Evolutionary conservation across 345 rosid genomes (phyloP).

Genomic region (Orychophragmus violaceus): DNA sequence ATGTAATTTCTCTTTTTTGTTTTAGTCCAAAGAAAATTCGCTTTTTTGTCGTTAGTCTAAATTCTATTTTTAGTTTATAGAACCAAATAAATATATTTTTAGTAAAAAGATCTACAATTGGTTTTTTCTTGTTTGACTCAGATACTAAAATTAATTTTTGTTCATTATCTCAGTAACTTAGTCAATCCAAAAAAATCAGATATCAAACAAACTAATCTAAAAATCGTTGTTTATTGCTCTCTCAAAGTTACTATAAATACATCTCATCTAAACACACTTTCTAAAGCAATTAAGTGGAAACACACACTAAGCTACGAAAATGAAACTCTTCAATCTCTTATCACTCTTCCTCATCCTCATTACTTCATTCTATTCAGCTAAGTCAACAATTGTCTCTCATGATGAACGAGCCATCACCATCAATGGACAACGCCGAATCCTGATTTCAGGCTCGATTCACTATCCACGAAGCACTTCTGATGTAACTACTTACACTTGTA

Average conservation of each 20-base stretch:
- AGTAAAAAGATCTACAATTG: neutral
- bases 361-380: neutral
- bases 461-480: slow-evolving; percentile 59
- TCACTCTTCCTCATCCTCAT: neutral
- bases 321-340: slow-evolving; percentile 2
- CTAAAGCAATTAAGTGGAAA: neutral
- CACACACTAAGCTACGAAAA: neutral
- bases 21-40: no score
- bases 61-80: neutral
- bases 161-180: neutral
- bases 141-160: neutral
- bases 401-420: slow-evolving; percentile 46
- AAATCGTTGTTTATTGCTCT: neutral
- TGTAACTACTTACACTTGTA: slow-evolving; percentile 16
- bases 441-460: slow-evolving; percentile 67
- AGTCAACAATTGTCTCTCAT: slow-evolving; percentile 31
- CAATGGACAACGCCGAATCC: slow-evolving; percentile 45
- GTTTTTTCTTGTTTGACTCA: neutral
- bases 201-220: neutral
- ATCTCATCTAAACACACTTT: neutral
- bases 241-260: slow-evolving; percentile 5
- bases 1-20: neutral
- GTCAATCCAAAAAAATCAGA: slow-evolving; percentile 2
- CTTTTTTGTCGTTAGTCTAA: no score
- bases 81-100: neutral